These are phyloP conservation scores for Batkoa obscura DNA, from an alignment of 371 early-diverging fungal species.

Conservation along the genomic window DNA sequence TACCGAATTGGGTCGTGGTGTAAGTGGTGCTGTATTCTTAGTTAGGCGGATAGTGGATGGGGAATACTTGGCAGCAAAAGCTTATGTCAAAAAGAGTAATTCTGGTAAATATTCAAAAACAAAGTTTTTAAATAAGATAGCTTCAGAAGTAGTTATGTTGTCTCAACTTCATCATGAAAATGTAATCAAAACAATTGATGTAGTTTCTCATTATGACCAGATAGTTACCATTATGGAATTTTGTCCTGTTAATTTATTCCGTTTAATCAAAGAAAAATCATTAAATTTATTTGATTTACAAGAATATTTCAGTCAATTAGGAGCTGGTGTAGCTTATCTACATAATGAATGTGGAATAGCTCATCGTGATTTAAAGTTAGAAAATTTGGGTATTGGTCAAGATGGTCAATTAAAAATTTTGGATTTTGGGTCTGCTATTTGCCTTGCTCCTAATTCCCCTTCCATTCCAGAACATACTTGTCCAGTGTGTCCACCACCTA, in stretches of 20 bases:
- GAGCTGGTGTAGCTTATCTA: slow-evolving; percentile 51
- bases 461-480: neutral
- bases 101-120: neutral
- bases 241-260: neutral
- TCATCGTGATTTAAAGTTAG: slow-evolving; percentile 62
- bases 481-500: neutral
- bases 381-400: slow-evolving; percentile 55
- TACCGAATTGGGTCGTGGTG: neutral
- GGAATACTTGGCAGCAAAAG: neutral
- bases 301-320: slow-evolving; percentile 37
- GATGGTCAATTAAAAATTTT: slow-evolving; percentile 68
- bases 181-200: neutral
- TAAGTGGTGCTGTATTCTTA: neutral
- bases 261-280: neutral
- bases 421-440: slow-evolving; percentile 52
- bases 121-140: neutral
- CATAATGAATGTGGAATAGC: slow-evolving; percentile 54
- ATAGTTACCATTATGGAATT: slow-evolving; percentile 4
- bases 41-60: neutral
- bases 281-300: neutral
- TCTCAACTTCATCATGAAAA: slow-evolving; percentile 5
- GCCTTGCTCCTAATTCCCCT: neutral
- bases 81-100: neutral
- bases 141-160: neutral
- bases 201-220: neutral